Evolutionary conservation across 2,329 filamentous ascomycete species (phyloP).

Genomic region (Colletotrichum simmondsii): DNA sequence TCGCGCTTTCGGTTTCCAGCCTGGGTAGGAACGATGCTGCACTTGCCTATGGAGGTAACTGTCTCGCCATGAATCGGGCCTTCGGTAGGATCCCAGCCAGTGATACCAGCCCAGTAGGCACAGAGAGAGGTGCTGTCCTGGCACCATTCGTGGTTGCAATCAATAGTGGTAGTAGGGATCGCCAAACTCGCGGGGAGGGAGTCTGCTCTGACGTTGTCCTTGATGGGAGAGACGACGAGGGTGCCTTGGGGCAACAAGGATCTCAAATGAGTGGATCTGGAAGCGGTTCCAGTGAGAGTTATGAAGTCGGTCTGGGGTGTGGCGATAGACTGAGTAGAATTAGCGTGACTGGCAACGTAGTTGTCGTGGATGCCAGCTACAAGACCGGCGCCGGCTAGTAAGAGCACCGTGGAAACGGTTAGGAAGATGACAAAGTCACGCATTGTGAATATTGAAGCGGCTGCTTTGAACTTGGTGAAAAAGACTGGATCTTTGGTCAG

Average conservation of each 20-base stretch:
- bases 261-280: neutral
- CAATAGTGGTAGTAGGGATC: neutral
- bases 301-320: neutral
- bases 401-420: neutral
- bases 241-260: neutral
- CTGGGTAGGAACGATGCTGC: neutral
- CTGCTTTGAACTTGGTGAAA: neutral
- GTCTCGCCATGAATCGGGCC: slow-evolving; percentile 44
- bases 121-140: slow-evolving; percentile 38
- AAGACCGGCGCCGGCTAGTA: neutral
- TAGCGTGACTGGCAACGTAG: neutral
- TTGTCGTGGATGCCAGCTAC: neutral
- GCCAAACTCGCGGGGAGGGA: neutral
- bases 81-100: slow-evolving; percentile 40
- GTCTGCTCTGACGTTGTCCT: neutral
- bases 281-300: neutral
- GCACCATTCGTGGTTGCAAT: slow-evolving; percentile 42
- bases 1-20: neutral
- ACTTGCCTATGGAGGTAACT: slow-evolving; percentile 27
- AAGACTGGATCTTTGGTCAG: neutral
- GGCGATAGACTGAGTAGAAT: neutral
- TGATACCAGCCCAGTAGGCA: slow-evolving; percentile 44
- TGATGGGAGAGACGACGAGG: neutral
- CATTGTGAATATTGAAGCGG: neutral
- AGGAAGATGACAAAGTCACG: neutral